These are phyloP conservation scores for Globisporangium parvum DNA, from an alignment of 352 stramenopile species.

Conservation along the genomic window DNA sequence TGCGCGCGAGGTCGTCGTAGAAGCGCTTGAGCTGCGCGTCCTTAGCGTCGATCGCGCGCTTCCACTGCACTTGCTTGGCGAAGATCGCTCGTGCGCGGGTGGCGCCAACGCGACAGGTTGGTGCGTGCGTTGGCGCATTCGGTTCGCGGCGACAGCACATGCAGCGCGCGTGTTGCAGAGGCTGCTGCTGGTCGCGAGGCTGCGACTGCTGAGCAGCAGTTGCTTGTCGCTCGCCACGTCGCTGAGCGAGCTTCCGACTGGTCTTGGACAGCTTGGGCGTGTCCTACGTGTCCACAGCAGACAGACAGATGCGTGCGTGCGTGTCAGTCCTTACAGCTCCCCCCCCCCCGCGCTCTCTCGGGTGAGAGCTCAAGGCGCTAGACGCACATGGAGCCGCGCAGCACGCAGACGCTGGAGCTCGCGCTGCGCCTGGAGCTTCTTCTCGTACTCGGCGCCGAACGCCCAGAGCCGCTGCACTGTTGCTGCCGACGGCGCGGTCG, in stretches of 20 bases:
- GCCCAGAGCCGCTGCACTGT: slow-evolving; percentile 29
- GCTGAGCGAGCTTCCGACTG: slow-evolving; percentile 33
- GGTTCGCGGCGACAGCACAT: slow-evolving; percentile 16
- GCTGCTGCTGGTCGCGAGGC: too few relatives aligned
- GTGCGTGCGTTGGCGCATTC: not conserved
- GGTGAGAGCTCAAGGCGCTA: not conserved
- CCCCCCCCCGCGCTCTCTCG: too few relatives aligned
- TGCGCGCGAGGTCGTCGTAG: slow-evolving; percentile 25
- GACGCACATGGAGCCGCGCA: slow-evolving; percentile 29
- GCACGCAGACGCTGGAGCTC: slow-evolving; percentile 26
- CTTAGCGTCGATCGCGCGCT: slow-evolving; percentile 34
- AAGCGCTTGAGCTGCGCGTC: slow-evolving; percentile 25
- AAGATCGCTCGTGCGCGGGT: slow-evolving; percentile 42
- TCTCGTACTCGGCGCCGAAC: slow-evolving; percentile 33
- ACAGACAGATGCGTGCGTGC: not conserved
- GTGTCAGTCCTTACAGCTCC: not conserved
- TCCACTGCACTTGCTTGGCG: slow-evolving; percentile 54
- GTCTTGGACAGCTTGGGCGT: slow-evolving; percentile 40
- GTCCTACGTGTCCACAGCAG: slow-evolving; percentile 16
- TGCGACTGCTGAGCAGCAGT: slow-evolving; percentile 8
- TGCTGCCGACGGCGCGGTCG: slow-evolving; percentile 2
- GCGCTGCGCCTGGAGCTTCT: slow-evolving; percentile 29
- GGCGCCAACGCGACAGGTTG: slow-evolving; percentile 14
- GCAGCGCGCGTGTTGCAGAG: slow-evolving; percentile 15
- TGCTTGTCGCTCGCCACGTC: not conserved